phyloP scores from a whole-genome alignment of 148 eudicot genomes.

The Camellia sinensis region DNA sequence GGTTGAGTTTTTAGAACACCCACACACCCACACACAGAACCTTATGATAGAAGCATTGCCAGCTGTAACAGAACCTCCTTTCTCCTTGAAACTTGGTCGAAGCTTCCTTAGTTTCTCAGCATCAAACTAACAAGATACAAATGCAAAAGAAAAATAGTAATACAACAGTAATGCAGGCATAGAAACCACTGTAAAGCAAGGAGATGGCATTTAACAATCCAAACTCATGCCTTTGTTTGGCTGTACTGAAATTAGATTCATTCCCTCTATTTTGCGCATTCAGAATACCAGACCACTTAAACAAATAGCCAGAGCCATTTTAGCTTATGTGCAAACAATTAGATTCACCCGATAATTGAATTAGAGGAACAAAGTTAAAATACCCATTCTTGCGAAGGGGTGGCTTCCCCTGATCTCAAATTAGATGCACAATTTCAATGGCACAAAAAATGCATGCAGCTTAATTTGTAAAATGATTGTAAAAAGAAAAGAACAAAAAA shows the following conservation, averaged over 20 bases:
- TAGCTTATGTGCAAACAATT: background rate
- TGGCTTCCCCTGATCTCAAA: background rate
- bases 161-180: background rate
- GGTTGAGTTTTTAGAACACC: no score
- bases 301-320: background rate
- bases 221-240: background rate
- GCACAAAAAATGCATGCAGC: background rate
- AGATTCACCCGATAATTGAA: background rate
- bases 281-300: background rate
- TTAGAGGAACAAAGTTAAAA: background rate
- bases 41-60: slow-evolving; percentile 95
- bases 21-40: slow-evolving; percentile 30
- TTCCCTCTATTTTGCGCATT: background rate
- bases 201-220: background rate
- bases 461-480: background rate
- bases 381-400: background rate
- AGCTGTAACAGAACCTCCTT: slow-evolving; percentile 88
- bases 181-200: slow-evolving; percentile 1
- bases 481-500: background rate
- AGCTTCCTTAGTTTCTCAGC: slow-evolving; percentile 77
- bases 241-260: background rate
- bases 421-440: background rate
- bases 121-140: slow-evolving; percentile 55
- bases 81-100: slow-evolving; percentile 79
- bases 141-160: background rate